These are phyloP conservation scores for Polyplosphaeria fusca DNA, from an alignment of 495 filamentous ascomycete species.

Conservation along the genomic window DNA sequence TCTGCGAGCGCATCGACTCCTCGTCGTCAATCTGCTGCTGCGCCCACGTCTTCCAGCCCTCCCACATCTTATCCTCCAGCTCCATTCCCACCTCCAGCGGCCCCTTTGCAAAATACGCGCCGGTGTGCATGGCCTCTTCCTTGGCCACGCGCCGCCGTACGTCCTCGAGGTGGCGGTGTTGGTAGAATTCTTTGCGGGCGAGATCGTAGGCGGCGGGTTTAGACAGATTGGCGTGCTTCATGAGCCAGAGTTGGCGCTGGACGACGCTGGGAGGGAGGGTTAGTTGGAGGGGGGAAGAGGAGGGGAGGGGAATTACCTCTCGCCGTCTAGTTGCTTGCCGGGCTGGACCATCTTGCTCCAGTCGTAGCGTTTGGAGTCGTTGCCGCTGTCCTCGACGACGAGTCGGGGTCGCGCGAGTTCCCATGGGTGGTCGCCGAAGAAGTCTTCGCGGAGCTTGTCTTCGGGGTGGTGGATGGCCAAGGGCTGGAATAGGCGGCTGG, in stretches of 20 bases:
- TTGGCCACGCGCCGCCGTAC: slow-evolving; percentile 77
- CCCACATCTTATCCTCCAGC: slow-evolving; percentile 72
- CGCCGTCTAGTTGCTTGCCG: slow-evolving; percentile 78
- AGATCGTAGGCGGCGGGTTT: slow-evolving; percentile 75
- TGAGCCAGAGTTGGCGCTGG: slow-evolving; percentile 83
- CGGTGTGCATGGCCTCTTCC: slow-evolving; percentile 82
- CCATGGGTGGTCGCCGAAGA: slow-evolving; percentile 95
- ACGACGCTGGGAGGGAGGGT: slow-evolving; percentile 63
- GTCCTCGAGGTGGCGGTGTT: slow-evolving; percentile 73
- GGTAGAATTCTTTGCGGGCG: slow-evolving; percentile 88
- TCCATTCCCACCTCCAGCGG: slow-evolving; percentile 73
- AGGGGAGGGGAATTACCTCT: slow-evolving; percentile 60
- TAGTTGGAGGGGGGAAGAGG: background rate
- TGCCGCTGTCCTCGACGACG: slow-evolving; percentile 80
- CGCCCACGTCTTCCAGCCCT: slow-evolving; percentile 83
- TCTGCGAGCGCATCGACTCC: slow-evolving; percentile 34
- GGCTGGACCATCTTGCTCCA: slow-evolving; percentile 78
- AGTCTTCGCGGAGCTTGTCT: slow-evolving; percentile 72
- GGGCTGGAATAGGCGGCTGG: slow-evolving; percentile 76
- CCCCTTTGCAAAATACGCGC: slow-evolving; percentile 79
- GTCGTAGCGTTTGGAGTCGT: slow-evolving; percentile 68
- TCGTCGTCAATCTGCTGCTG: slow-evolving; percentile 50
- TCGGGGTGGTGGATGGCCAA: slow-evolving; percentile 77
- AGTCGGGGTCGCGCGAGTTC: slow-evolving; percentile 86
- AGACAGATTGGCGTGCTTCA: slow-evolving; percentile 61